Conservation (phyloP, 805 yeast species). For the Ogataea salicorniae region DNA sequence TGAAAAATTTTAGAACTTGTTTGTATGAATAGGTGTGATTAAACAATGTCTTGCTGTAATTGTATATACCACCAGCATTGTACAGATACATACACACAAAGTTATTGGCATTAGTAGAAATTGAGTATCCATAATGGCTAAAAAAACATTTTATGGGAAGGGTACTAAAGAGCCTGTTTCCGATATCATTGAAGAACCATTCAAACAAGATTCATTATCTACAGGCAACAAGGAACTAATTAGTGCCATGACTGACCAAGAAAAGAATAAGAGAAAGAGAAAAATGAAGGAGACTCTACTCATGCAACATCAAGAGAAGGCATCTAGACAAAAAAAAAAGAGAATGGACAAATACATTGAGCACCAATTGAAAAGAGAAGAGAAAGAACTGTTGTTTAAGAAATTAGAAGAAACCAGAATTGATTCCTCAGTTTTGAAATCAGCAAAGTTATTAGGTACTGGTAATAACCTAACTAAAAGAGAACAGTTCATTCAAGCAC, state of each 20-base stretch:
- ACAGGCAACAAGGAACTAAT: constrained; percentile 34
- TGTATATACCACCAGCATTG: background rate
- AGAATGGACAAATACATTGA: constrained; percentile 89
- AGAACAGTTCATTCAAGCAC: constrained; percentile 71
- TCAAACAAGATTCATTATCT: background rate
- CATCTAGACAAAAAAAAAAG: constrained; percentile 66
- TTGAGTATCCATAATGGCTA: constrained; percentile 4
- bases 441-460: constrained; percentile 74
- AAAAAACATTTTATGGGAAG: constrained; percentile 11
- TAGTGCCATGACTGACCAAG: constrained; percentile 57
- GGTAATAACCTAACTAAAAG: constrained; percentile 55
- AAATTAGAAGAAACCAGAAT: constrained; percentile 65
- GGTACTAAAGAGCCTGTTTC: background rate
- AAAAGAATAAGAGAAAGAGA: constrained; percentile 59
- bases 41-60: no score
- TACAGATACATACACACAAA: background rate
- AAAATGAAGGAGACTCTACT: constrained; percentile 54
- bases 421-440: constrained; percentile 64
- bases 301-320: constrained; percentile 59
- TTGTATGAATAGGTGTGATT: background rate
- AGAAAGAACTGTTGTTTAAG: constrained; percentile 68
- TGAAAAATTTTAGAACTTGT: constrained; percentile 1
- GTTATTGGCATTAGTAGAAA: background rate
- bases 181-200: background rate
- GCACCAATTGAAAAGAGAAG: constrained; percentile 84